These are phyloP conservation scores for Mortierella sp. DNA, from an alignment of 371 early-diverging fungal genomes.

Conservation along the genomic window DNA sequence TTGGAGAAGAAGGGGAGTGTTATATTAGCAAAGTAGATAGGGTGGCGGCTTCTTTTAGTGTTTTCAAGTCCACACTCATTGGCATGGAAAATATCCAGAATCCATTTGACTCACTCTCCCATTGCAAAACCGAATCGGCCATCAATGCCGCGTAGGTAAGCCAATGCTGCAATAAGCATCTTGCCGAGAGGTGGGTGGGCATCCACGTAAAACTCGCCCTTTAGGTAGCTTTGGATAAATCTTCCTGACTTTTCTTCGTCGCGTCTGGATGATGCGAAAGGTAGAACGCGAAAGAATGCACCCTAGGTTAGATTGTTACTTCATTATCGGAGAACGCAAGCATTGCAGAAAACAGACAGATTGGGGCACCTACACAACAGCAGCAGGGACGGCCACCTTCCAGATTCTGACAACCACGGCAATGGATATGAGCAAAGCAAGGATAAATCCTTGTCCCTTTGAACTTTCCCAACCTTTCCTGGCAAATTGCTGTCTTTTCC, in stretches of 20 bases:
- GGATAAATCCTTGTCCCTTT: constrained; percentile 14
- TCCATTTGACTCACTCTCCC: constrained; percentile 55
- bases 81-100: neutral
- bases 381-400: constrained; percentile 37
- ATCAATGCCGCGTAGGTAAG: constrained; percentile 88
- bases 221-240: constrained; percentile 74
- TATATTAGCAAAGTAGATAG: neutral
- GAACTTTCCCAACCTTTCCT: constrained; percentile 30
- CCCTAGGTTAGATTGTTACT: neutral
- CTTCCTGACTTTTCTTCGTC: constrained; percentile 43
- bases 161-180: constrained; percentile 94
- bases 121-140: constrained; percentile 93
- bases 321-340: neutral
- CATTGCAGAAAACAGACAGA: neutral
- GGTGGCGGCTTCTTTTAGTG: neutral
- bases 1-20: neutral
- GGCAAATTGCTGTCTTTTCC: constrained; percentile 33
- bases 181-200: constrained; percentile 99
- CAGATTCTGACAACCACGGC: constrained; percentile 40
- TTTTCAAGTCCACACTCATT: neutral
- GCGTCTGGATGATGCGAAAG: constrained; percentile 8
- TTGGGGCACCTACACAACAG: constrained; percentile 32
- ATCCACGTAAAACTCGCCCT: constrained; percentile 96
- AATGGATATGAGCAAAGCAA: constrained; percentile 5
- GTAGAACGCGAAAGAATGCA: neutral